These are phyloP conservation scores for Clonostachys rosea DNA, from an alignment of 2,329 filamentous ascomycete genomes.

Conservation along the genomic window DNA sequence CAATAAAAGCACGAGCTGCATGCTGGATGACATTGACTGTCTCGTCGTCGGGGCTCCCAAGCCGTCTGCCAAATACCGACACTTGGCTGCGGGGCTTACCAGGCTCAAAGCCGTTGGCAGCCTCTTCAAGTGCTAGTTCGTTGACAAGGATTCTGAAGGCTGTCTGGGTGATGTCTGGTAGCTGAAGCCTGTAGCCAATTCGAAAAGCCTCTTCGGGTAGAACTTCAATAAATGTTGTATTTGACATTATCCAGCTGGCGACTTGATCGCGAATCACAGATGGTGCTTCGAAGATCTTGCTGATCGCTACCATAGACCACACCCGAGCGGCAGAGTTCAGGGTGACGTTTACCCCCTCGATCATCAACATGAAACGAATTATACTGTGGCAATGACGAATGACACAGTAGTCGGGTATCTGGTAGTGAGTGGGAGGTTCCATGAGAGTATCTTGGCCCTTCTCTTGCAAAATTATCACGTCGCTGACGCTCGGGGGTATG, in stretches of 20 bases:
- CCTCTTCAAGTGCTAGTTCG: slow-evolving; percentile 50
- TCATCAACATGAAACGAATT: slow-evolving; percentile 53
- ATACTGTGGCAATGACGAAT: slow-evolving; percentile 60
- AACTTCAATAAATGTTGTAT: slow-evolving; percentile 56
- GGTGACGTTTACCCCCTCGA: slow-evolving; percentile 47
- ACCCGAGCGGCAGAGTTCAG: slow-evolving; percentile 63
- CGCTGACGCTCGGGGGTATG: no score
- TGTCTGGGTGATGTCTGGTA: slow-evolving; percentile 32
- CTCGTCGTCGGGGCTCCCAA: slow-evolving; percentile 46
- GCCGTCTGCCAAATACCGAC: slow-evolving; percentile 37
- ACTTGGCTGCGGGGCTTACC: slow-evolving; percentile 5
- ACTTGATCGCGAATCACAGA: slow-evolving; percentile 41
- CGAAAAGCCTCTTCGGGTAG: slow-evolving; percentile 57
- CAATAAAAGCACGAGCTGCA: slow-evolving; percentile 46
- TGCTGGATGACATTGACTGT: slow-evolving; percentile 54
- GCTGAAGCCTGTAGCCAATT: slow-evolving; percentile 45
- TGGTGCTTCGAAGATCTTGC: slow-evolving; percentile 52
- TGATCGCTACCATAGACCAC: slow-evolving; percentile 62
- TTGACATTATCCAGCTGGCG: slow-evolving; percentile 55
- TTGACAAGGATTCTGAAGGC: slow-evolving; percentile 59
- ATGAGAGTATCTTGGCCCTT: slow-evolving; percentile 5
- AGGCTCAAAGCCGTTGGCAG: slow-evolving; percentile 9
- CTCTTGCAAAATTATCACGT: no score
- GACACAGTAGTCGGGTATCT: slow-evolving; percentile 56
- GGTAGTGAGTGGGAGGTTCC: slow-evolving; percentile 20